phyloP scores from a whole-genome alignment of 2,329 filamentous ascomycete species.

The Sarocladiaceae sp. region DNA sequence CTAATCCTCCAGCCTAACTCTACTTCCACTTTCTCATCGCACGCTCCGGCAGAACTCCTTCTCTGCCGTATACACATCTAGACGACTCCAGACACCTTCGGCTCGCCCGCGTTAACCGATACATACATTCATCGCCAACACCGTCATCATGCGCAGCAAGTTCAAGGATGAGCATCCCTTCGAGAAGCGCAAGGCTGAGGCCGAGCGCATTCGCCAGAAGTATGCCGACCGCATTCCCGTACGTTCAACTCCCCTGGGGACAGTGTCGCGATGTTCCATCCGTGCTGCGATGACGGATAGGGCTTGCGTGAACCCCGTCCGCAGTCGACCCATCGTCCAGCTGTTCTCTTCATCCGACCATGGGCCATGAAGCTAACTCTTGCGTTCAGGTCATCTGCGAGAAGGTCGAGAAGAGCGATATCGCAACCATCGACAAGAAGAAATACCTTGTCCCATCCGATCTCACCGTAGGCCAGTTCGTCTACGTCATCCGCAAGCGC shows the following conservation, averaged over 20 bases:
- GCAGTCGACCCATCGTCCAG: conserved; percentile 7
- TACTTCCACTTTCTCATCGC: background rate
- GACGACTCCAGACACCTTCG: background rate
- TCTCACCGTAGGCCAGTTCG: conserved; percentile 97
- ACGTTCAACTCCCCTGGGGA: conserved; percentile 35
- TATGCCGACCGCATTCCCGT: conserved; percentile 98
- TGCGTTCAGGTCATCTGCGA: conserved; percentile 85
- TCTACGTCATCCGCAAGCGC: conserved; percentile 99
- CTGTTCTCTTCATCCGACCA: background rate
- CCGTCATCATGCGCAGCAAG: conserved; percentile 86
- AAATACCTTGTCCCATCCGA: conserved; percentile 98
- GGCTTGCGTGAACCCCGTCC: background rate
- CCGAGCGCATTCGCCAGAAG: conserved; percentile 98
- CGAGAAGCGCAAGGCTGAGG: conserved; percentile 99
- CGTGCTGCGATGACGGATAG: background rate
- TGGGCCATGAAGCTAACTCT: background rate
- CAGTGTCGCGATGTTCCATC: background rate
- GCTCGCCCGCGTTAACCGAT: background rate
- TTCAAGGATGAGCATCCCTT: conserved; percentile 99
- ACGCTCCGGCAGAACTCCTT: background rate
- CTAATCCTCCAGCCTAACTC: conserved; percentile 2
- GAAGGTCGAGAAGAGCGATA: conserved; percentile 98
- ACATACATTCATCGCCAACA: conserved; percentile 18
- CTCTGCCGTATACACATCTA: background rate
- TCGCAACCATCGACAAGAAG: conserved; percentile 99